These are phyloP conservation scores for Trypanosoma lewisi DNA, from an alignment of 208 protist species.

Conservation along the genomic window DNA sequence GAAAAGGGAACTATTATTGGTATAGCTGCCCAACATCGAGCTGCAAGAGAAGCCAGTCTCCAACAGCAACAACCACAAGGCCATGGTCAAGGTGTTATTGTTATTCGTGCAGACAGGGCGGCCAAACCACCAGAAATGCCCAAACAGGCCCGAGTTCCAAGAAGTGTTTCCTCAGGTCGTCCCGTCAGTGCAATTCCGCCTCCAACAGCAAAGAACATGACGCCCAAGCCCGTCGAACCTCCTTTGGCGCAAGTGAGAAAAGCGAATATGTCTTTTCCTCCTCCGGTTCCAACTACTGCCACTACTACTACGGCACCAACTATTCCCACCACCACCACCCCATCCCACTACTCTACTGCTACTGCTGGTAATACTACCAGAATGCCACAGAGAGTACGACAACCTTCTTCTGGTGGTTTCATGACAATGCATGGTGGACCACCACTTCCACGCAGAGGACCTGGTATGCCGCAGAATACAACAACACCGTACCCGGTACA, in stretches of 20 bases:
- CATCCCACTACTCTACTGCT: no score
- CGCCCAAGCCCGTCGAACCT: not conserved
- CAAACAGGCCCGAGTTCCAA: constrained; percentile 53
- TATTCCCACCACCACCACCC: no score
- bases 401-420: constrained; percentile 46
- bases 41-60: constrained; percentile 39
- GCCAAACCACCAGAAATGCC: constrained; percentile 53
- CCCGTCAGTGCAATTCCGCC: constrained; percentile 7
- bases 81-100: constrained; percentile 37
- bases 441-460: constrained; percentile 63
- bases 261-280: not conserved
- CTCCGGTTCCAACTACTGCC: not conserved
- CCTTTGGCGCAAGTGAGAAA: not conserved
- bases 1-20: constrained; percentile 62
- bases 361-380: not conserved
- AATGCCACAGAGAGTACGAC: constrained; percentile 20
- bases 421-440: constrained; percentile 51
- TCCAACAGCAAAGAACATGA: not conserved
- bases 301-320: not conserved
- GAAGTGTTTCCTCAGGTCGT: constrained; percentile 42
- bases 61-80: not conserved
- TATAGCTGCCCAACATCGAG: constrained; percentile 67
- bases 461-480: constrained; percentile 32
- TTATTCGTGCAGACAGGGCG: constrained; percentile 64
- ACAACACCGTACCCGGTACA: not conserved